Evolutionary conservation across 306 rosid genomes (phyloP).

Genomic region (Gastrolobium villosum): DNA sequence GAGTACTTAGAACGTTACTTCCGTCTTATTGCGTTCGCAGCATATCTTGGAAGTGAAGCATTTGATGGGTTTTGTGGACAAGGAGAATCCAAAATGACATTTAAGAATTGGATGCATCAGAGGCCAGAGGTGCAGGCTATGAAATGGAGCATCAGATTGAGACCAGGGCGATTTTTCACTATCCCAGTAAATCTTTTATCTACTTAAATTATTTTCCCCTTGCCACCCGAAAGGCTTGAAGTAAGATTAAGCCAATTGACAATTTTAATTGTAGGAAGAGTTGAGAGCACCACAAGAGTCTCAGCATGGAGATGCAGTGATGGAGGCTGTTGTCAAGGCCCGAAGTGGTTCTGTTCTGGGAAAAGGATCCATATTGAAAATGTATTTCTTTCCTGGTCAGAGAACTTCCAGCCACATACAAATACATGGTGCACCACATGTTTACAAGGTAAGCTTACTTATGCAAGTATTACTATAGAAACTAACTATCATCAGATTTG

Average conservation of each 20-base stretch:
- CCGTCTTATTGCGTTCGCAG: conserved; percentile 93
- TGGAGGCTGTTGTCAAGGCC: conserved; percentile 84
- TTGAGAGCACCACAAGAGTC: conserved; percentile 85
- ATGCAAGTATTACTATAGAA: conserved; percentile 38
- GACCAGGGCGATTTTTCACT: conserved; percentile 88
- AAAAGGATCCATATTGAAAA: conserved; percentile 90
- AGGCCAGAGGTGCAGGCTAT: conserved; percentile 90
- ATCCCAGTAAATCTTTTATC: conserved; percentile 72
- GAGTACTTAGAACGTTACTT: conserved; percentile 94
- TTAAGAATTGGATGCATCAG: conserved; percentile 89
- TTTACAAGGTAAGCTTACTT: conserved; percentile 72
- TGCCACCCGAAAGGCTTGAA: not conserved
- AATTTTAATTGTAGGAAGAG: conserved; percentile 71
- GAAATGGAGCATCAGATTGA: conserved; percentile 92
- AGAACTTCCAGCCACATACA: conserved; percentile 85
- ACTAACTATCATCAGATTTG: conserved; percentile 53
- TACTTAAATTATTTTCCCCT: not conserved
- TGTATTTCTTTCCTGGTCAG: conserved; percentile 96
- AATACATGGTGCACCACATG: conserved; percentile 85
- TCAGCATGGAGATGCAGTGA: conserved; percentile 91
- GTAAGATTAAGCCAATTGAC: conserved; percentile 18
- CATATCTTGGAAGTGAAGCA: conserved; percentile 95
- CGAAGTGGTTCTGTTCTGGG: conserved; percentile 89
- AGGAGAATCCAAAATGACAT: conserved; percentile 75
- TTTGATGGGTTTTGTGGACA: conserved; percentile 87